Evolutionary conservation across 2,329 filamentous ascomycete genomes (phyloP).

Genomic region (Didymellaceae sp.): DNA sequence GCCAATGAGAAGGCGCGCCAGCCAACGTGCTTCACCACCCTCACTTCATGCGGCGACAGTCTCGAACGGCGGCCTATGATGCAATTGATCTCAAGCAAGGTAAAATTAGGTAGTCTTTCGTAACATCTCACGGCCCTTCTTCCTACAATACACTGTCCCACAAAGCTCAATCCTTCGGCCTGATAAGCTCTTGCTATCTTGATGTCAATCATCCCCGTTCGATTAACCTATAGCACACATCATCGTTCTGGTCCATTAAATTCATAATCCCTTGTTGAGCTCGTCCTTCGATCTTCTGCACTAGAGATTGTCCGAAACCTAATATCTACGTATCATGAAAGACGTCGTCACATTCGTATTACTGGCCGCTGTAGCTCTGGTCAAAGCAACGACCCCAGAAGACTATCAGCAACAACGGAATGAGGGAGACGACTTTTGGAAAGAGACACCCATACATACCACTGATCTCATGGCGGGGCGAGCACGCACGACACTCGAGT

Average conservation of each 20-base stretch:
- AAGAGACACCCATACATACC: slow-evolving; percentile 12
- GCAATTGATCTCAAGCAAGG: neutral
- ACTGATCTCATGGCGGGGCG: slow-evolving; percentile 13
- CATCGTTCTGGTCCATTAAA: too few species aligned
- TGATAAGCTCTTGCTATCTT: too few species aligned
- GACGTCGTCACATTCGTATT: neutral
- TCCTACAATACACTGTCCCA: neutral
- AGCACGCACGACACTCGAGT: neutral
- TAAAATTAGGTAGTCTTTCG: neutral
- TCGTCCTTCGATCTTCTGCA: too few species aligned
- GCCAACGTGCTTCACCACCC: slow-evolving; percentile 16
- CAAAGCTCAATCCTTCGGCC: too few species aligned
- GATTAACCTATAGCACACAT: too few species aligned
- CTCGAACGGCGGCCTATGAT: neutral
- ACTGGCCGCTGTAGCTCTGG: neutral
- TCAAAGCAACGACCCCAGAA: neutral
- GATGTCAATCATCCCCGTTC: neutral
- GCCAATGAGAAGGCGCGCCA: slow-evolving; percentile 4
- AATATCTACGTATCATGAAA: neutral
- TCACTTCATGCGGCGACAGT: slow-evolving; percentile 6
- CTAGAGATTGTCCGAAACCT: too few species aligned
- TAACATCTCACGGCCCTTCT: neutral
- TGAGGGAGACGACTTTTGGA: slow-evolving; percentile 8
- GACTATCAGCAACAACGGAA: neutral
- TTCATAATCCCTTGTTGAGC: too few species aligned